phyloP scores from a whole-genome alignment of 78 protist species.

The Dictyostelium purpureum region DNA sequence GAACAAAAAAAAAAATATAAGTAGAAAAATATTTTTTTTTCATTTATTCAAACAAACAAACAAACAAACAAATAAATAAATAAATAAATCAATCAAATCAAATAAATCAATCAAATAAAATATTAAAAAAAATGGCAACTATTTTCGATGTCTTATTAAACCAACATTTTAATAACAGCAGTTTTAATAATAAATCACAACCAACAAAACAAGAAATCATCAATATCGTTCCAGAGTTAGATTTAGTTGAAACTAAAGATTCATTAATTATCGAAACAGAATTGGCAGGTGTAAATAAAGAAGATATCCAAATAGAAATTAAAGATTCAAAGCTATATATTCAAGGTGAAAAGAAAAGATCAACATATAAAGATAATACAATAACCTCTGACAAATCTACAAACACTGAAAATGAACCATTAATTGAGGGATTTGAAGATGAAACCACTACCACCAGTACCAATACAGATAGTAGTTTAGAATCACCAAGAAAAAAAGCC shows the following conservation, averaged over 20 bases:
- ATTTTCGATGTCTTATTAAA: neutral
- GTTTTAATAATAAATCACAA: neutral
- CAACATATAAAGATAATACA: neutral
- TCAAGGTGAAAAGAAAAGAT: neutral
- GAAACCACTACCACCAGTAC: neutral
- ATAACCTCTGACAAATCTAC: no score
- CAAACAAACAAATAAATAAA: no score
- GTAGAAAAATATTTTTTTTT: no score
- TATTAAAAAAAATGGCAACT: neutral
- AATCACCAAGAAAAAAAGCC: no score
- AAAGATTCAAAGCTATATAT: neutral
- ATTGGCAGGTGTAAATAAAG: neutral
- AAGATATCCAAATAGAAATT: neutral
- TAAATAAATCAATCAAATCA: no score
- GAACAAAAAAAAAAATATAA: no score
- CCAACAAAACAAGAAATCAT: neutral
- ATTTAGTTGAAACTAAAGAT: neutral
- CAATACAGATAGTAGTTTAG: neutral
- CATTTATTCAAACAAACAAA: no score
- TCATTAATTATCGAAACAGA: neutral
- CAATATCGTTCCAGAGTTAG: neutral
- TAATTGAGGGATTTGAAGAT: no score
- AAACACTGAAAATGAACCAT: no score
- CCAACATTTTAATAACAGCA: neutral
- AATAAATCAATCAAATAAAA: neutral